Evolutionary conservation across 768 basidiomycete species (phyloP), one percentile per base, ranked within the genome.

Genomic region (Paxillus rubicundulus): DNA sequence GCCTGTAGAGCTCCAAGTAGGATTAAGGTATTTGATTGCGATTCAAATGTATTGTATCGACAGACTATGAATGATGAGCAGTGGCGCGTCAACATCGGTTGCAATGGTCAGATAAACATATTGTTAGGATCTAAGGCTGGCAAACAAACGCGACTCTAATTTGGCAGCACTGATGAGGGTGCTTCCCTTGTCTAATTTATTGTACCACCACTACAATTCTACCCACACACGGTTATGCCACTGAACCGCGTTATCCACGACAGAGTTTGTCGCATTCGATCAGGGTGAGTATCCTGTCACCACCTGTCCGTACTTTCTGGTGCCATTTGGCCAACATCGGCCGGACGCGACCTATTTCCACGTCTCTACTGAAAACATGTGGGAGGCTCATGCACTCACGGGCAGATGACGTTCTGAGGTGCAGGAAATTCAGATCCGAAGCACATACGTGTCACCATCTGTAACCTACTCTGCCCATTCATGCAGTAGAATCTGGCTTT

Each of bases 361-460:
- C 24, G 36, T 17, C 2, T 20, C 9, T 18, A n/a, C n/a, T 44
- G 24, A 50, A 5, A 14, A 14, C 17, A 33, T 27, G n/a, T 28
- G 18, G 12, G 16, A 36, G 28, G 18, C 18, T 17, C 9, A 17
- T 45, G 27, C 27, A 12, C 52, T 28, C 7, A 28, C 46, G 14
- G 20, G 45, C 53, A 12, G 16, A 62, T 66, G 46, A 66, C 54
- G 43, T 45, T 37, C 53, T 45, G 24, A 42, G 40, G 37, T 49
- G 14, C 36, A 85, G 86, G 96, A 52, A 98, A 96, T 71, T 89
- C 93, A 3, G 90, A 89, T 13, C 97, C 97, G 8, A 89, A 89
- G 63, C 92, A 89, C 68, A 78, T 96, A 43, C 86, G 97, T 33
- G 76, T 92, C 51, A 87, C 97, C 14, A 92, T 94, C 6, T 94